Evolutionary conservation across 768 basidiomycete genomes (phyloP), one percentile per base, ranked within the genome.

Genomic region (Auriscalpium orientale): DNA sequence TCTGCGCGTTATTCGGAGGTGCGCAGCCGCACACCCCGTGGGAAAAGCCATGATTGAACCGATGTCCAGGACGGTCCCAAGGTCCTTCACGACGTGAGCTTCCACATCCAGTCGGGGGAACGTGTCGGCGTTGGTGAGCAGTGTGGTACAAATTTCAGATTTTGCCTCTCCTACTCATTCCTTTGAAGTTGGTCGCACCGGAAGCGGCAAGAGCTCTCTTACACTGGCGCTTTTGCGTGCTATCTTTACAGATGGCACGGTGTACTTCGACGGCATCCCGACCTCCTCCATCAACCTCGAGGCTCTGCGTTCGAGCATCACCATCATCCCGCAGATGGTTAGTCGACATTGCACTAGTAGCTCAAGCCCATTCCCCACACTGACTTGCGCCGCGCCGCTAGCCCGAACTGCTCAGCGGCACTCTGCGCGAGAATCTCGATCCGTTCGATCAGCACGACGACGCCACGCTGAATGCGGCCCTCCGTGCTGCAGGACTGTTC

Each of bases 281-380:
- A 79, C 76, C 1, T 67, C 71, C 54, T 61, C 66, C 1, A 65
- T 84, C 65, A 83, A 84, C 65, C 67, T 84, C 1, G 73, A 82
- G 46, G 75, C 74, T 8, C 69, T 85, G 9, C 70, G 83, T 8
- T 72, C 75, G 0, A 74, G 74, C 54, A 75, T 84, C 52, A 83
- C 82, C 43, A 80, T 82, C 66, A 83, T 84, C 43, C 82, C 82
- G 3, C 82, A 83, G 62, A 66, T 72, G 44, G 80, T 80, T 56
- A 65, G 77, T 58, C 21, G 48, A 51, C 40, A 12, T 0, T 51
- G 1, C 9, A 5, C 22, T 28, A 28, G 22, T 28, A 28, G 22
- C 22, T 28, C 22, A 28, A 28, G 22, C 2, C 22, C 22, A 28
- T 28, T 28, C 22, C 2, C 5, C 11, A 35, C 22, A 60, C 66